These are phyloP conservation scores for Taphrina sp. DNA, from an alignment of 1,139 yeast genomes.

Conservation along the genomic window DNA sequence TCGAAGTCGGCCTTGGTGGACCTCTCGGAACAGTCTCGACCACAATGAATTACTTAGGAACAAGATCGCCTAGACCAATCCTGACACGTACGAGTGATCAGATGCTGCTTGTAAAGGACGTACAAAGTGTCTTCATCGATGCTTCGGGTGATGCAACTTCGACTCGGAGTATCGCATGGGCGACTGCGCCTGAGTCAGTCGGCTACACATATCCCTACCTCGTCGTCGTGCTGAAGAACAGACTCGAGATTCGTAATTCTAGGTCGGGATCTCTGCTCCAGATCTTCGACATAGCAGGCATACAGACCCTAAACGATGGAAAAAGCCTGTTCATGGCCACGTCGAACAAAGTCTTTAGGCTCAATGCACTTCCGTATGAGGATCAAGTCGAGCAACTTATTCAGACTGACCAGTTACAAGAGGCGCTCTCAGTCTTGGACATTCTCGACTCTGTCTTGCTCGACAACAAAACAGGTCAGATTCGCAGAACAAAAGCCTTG, in stretches of 20 bases:
- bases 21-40: slow-evolving; percentile 36
- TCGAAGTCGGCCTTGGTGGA: slow-evolving; percentile 33
- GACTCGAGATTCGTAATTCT: slow-evolving; percentile 36
- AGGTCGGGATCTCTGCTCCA: slow-evolving; percentile 35
- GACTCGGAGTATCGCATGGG: slow-evolving; percentile 38
- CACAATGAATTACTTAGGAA: slow-evolving; percentile 36
- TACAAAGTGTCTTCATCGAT: slow-evolving; percentile 38
- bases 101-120: slow-evolving; percentile 41
- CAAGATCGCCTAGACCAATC: slow-evolving; percentile 35
- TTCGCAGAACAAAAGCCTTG: slow-evolving; percentile 51
- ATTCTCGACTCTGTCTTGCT: slow-evolving; percentile 45
- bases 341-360: slow-evolving; percentile 40
- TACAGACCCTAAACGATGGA: slow-evolving; percentile 35
- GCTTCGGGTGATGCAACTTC: slow-evolving; percentile 38
- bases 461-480: slow-evolving; percentile 44
- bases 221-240: slow-evolving; percentile 39
- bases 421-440: slow-evolving; percentile 50
- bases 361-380: slow-evolving; percentile 42
- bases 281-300: slow-evolving; percentile 34
- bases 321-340: slow-evolving; percentile 40
- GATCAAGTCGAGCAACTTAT: slow-evolving; percentile 43
- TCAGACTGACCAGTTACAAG: slow-evolving; percentile 41
- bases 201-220: slow-evolving; percentile 44
- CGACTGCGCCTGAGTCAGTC: slow-evolving; percentile 40
- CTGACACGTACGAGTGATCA: slow-evolving; percentile 36